Percentiles rank a stretch among this genome's conserved stretches.
Evolutionary conservation across 257 asterid genomes (phyloP).

Genomic region (Nicotiana attenuata): DNA sequence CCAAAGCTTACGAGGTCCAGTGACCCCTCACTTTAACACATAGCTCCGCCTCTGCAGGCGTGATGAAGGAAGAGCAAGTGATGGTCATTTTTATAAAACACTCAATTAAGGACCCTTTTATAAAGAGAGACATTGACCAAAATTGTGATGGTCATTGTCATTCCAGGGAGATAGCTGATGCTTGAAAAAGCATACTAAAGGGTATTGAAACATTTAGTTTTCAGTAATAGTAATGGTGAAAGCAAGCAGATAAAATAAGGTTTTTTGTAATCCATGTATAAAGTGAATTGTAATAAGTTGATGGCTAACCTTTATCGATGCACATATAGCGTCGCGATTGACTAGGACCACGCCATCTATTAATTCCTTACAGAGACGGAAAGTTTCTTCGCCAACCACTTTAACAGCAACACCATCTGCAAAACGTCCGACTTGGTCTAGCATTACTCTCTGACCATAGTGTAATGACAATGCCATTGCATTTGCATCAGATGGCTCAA

Average conservation of each 20-base stretch:
- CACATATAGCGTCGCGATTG: conserved; percentile 87
- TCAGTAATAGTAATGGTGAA: not conserved
- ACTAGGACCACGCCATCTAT: conserved; percentile 86
- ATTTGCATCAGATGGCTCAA: conserved; percentile 91
- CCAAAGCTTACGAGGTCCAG: too few relatives aligned
- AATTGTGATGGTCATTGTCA: not conserved
- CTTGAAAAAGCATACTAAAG: not conserved
- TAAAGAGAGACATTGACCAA: not conserved
- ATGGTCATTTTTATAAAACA: not conserved
- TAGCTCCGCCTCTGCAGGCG: too few relatives aligned
- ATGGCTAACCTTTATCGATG: conserved; percentile 76
- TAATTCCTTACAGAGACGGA: conserved; percentile 66
- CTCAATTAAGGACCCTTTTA: not conserved
- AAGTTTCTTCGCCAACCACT: conserved; percentile 89
- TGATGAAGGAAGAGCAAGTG: not conserved
- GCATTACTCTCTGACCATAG: conserved; percentile 59
- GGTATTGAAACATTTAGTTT: not conserved
- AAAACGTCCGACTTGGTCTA: conserved; percentile 90
- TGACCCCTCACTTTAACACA: too few relatives aligned
- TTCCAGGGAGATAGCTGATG: not conserved
- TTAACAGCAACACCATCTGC: conserved; percentile 98
- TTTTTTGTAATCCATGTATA: not conserved
- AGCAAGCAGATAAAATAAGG: not conserved
- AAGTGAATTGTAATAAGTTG: not conserved
- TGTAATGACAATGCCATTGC: conserved; percentile 89